A percentile compares a stretch with the other conserved stretches of the same genome.
Evolutionary conservation across 768 basidiomycete species (phyloP).

Genomic region (Boletus rubescentipes): DNA sequence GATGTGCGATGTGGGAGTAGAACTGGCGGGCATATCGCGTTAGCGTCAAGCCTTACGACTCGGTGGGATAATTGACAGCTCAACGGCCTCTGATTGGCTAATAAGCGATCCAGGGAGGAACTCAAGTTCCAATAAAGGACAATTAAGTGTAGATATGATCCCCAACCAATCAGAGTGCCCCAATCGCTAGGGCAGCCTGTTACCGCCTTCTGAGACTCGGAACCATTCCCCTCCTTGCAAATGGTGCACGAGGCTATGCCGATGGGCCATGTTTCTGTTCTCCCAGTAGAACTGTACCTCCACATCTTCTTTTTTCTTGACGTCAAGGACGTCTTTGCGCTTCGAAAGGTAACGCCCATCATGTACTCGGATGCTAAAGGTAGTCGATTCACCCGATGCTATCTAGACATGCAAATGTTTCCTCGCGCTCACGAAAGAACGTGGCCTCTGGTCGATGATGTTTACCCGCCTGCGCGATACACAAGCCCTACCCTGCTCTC

Average conservation of each 20-base stretch:
- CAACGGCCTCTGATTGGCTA: too few relatives aligned
- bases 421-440: slow-evolving; percentile 14
- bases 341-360: slow-evolving; percentile 21
- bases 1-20: too few relatives aligned
- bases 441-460: slow-evolving; percentile 19
- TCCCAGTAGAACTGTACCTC: slow-evolving; percentile 21
- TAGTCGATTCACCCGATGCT: not conserved
- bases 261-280: not conserved
- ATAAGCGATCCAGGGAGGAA: too few relatives aligned
- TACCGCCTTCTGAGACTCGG: too few relatives aligned
- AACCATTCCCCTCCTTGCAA: not conserved
- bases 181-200: too few relatives aligned
- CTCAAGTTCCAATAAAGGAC: too few relatives aligned
- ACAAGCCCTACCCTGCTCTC: slow-evolving; percentile 17
- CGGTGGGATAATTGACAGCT: too few relatives aligned
- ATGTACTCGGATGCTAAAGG: not conserved
- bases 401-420: slow-evolving; percentile 27
- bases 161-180: too few relatives aligned
- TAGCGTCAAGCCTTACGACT: too few relatives aligned
- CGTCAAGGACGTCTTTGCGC: slow-evolving; percentile 15
- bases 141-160: too few relatives aligned
- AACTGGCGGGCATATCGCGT: too few relatives aligned
- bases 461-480: slow-evolving; percentile 7
- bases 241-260: not conserved
- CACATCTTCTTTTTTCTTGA: slow-evolving; percentile 15